Evolutionary conservation across 805 yeast species (phyloP), one percentile per base, ranked within the genome.

Genomic region (Cyberlindnera mississippiensis): DNA sequence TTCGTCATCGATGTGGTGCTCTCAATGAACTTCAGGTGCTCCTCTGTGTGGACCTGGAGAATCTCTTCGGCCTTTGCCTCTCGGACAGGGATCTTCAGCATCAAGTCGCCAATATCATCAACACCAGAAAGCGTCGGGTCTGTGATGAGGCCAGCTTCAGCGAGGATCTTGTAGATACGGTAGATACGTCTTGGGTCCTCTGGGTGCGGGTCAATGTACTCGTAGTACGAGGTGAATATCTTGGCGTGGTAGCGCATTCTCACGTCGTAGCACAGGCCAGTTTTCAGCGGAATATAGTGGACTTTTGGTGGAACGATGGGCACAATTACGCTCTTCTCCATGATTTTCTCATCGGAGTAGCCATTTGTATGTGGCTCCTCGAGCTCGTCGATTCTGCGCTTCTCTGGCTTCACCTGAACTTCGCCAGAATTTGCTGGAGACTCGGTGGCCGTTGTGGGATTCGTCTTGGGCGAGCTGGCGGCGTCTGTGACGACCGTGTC

Each of bases 221-320:
- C 96, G 55, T 78, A 85, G 52, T 91, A 87, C 2, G 93, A 84
- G 3, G 96, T 87, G 66, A 85, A 90, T 40, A 93, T 82, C 59
- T 89, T 87, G 30, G 97, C 96, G 61, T 93, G 99, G 62, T 91
- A 93, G 48, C 99, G 74, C 98, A 93, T 93, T 49, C 98, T 73
- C 16, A 89, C 97, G 62, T 93, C 99, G 64, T 93, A 93, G 45
- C 95, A 91, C 7, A 93, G 67, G 0, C 99, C 99, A 0, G 99
- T 91, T 61, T 89, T 91, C 55, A 85, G 66, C 2, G 85, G 86
- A 18, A 76, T 72, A 59, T 85, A 85, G 40, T 72, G 71, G n/a
- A 86, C 67, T 46, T 81, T 80, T 2, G 95, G 91, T 27, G 71
- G 69, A 11, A 75, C 72, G 8, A 68, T 67, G 4, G 89, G 85